A percentile compares a stretch with the other conserved stretches of the same genome.
phyloP scores from a whole-genome alignment of 306 rosid species.

The Ceratonia siliqua region DNA sequence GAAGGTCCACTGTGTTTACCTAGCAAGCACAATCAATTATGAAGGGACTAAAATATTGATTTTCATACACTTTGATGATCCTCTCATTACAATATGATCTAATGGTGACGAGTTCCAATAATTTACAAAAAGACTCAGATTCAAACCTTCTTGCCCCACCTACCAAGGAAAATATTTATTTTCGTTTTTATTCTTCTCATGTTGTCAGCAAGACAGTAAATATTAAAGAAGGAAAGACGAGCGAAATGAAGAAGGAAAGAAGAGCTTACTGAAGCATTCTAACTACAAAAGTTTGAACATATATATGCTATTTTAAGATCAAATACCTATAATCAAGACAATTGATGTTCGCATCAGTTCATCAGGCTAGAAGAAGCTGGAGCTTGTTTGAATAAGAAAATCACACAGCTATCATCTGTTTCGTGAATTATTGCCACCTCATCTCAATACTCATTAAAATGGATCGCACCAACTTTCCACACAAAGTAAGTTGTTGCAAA shows the following conservation, averaged over 20 bases:
- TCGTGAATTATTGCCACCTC: slow-evolving; percentile 20
- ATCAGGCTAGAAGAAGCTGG: slow-evolving; percentile 29
- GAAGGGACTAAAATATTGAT: too few relatives aligned
- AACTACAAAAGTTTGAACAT: slow-evolving; percentile 26
- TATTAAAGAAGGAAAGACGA: background rate
- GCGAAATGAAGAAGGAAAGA: background rate
- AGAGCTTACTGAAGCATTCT: background rate
- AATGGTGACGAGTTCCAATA: too few relatives aligned
- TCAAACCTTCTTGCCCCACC: background rate
- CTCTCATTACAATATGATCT: too few relatives aligned
- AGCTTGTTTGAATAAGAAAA: slow-evolving; percentile 28
- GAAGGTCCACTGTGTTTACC: too few relatives aligned
- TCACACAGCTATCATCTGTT: slow-evolving; percentile 7
- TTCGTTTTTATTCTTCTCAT: background rate
- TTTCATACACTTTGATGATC: too few relatives aligned
- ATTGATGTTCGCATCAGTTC: background rate
- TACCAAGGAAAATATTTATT: background rate
- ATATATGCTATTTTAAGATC: background rate
- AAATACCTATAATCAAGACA: slow-evolving; percentile 7
- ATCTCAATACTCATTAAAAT: slow-evolving; percentile 81
- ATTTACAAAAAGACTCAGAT: background rate
- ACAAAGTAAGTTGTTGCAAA: slow-evolving; percentile 90
- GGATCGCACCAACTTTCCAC: slow-evolving; percentile 98
- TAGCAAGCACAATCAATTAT: too few relatives aligned
- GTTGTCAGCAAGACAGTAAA: background rate